Percentiles rank a stretch among this genome's conserved stretches.
These are phyloP conservation scores for Talaromyces sp. DNA, from an alignment of 2,329 filamentous ascomycete species.

Conservation along the genomic window DNA sequence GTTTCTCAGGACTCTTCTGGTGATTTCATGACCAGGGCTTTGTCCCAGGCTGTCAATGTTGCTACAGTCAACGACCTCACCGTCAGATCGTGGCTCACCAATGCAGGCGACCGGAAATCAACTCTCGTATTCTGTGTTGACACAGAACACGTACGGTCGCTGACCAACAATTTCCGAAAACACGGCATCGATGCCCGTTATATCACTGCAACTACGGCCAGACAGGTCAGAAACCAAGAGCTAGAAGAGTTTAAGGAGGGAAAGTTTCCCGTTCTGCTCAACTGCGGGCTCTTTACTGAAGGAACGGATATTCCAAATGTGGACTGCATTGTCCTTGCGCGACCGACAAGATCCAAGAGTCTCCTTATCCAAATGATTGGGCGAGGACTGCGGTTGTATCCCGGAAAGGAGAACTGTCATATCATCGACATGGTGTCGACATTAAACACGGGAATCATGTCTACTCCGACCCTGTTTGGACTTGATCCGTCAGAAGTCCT, in stretches of 20 bases:
- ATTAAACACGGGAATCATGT: conserved; percentile 76
- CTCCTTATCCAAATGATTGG: conserved; percentile 97
- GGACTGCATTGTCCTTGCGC: conserved; percentile 81
- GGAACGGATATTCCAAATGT: conserved; percentile 97
- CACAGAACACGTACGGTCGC: conserved; percentile 67
- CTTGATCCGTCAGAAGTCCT: conserved; percentile 78
- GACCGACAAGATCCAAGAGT: conserved; percentile 89
- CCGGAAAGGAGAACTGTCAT: conserved; percentile 82
- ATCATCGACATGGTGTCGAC: conserved; percentile 94
- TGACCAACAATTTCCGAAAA: conserved; percentile 71
- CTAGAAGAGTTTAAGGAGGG: conserved; percentile 70
- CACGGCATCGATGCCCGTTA: conserved; percentile 77
- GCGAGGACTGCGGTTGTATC: conserved; percentile 76
- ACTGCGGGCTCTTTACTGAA: conserved; percentile 95
- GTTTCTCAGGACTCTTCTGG: conserved; percentile 62
- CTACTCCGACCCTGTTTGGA: conserved; percentile 87
- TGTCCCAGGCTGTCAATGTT: conserved; percentile 81
- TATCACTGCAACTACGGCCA: conserved; percentile 76
- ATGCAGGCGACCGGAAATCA: conserved; percentile 67
- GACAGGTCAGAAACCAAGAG: conserved; percentile 60
- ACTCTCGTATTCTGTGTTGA: conserved; percentile 95
- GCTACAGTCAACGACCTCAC: conserved; percentile 74
- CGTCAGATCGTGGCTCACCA: conserved; percentile 78
- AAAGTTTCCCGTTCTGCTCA: conserved; percentile 81
- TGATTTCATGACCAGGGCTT: conserved; percentile 73